These are phyloP conservation scores for Eimeria maxima DNA, from an alignment of 169 alveolate genomes.

Conservation along the genomic window DNA sequence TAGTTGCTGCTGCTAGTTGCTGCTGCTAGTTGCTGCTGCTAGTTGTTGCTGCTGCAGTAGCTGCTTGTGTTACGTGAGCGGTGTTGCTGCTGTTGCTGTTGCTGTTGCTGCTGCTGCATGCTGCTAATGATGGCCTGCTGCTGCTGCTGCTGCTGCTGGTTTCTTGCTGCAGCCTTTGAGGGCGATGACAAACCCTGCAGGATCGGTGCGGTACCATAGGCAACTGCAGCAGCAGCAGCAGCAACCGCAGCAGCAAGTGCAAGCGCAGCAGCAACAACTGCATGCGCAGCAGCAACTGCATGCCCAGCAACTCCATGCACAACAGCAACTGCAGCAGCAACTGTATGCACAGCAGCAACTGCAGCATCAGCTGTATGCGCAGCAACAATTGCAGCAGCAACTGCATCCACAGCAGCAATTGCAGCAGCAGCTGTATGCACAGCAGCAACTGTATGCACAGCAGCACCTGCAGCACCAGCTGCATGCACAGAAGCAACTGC, in stretches of 20 bases:
- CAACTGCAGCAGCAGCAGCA: background rate
- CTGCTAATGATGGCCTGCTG: no score
- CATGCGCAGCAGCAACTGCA: no score
- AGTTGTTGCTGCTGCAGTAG: background rate
- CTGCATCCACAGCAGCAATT: background rate
- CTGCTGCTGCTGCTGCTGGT: no score
- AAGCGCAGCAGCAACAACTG: no score
- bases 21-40: background rate
- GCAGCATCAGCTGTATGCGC: background rate
- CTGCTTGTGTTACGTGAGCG: background rate
- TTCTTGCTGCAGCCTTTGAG: background rate
- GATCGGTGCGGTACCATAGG: background rate
- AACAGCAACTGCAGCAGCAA: no score
- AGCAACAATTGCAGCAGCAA: background rate
- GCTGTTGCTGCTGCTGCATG: background rate
- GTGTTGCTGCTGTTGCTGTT: background rate
- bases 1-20: conserved; percentile 4
- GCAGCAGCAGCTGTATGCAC: background rate
- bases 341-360: background rate
- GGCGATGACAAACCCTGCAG: background rate
- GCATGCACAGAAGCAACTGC: no score
- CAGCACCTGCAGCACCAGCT: no score
- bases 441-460: no score
- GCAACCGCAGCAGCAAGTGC: no score
- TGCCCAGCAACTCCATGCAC: no score